Evolutionary conservation across 164 flowering plant genomes (phyloP).

Genomic region (Nymphaea colorata): DNA sequence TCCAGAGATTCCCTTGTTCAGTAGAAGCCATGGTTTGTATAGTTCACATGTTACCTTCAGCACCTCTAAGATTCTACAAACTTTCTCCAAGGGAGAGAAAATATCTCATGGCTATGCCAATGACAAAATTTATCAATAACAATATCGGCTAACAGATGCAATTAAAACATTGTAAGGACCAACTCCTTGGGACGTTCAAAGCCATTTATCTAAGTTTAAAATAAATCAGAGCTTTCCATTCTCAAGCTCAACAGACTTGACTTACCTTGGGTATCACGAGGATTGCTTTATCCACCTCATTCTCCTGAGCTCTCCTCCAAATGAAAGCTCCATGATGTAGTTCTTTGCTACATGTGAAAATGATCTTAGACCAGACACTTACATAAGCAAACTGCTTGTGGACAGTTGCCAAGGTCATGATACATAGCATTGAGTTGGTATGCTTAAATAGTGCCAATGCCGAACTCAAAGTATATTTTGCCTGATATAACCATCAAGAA

Average conservation of each 20-base stretch:
- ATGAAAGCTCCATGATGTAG: constrained; percentile 56
- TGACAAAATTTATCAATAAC: not conserved
- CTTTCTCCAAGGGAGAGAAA: constrained; percentile 62
- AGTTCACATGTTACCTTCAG: constrained; percentile 43
- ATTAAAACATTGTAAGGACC: not conserved
- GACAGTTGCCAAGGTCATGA: too few species aligned
- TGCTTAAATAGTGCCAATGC: constrained; percentile 54
- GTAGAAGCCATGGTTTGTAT: constrained; percentile 68
- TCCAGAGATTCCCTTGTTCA: constrained; percentile 14
- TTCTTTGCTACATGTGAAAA: constrained; percentile 61
- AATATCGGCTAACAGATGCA: too few species aligned
- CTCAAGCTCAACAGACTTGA: not conserved
- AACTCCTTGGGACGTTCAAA: not conserved
- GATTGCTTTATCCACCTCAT: constrained; percentile 1
- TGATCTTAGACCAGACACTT: constrained; percentile 53
- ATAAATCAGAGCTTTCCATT: not conserved
- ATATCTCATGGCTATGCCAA: constrained; percentile 44
- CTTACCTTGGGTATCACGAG: not conserved
- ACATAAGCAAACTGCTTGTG: constrained; percentile 47
- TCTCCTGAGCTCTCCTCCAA: constrained; percentile 49
- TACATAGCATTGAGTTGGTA: constrained; percentile 25
- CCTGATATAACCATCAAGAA: constrained; percentile 23
- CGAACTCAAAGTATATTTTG: constrained; percentile 39
- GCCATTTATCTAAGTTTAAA: not conserved
- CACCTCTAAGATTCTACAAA: constrained; percentile 51